Evolutionary conservation across 2,329 filamentous ascomycete genomes (phyloP), one percentile per base, ranked within the genome.

Genomic region (Massarina eburnea): DNA sequence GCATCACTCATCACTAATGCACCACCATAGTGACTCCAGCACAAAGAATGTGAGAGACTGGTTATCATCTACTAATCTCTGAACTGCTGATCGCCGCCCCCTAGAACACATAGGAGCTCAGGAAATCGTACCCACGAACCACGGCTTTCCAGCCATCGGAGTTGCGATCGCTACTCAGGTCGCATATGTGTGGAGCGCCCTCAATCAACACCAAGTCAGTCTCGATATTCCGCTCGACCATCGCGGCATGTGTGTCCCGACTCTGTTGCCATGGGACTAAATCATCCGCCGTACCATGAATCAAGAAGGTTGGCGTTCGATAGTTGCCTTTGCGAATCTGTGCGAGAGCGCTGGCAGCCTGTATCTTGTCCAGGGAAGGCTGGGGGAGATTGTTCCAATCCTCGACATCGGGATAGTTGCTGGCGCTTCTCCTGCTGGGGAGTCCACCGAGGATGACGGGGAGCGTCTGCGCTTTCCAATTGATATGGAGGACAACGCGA

Each of bases 401-500:
- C 10, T 8, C n/a, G 26, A n/a, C 3, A 7, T 15, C 9, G 22
- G 18, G 21, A 9, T 29, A 26, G 15, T 24, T 41, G n/a, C n/a
- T n/a, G 17, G 20, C 20, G 21, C 20, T 36, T 5, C 9, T 8
- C 34, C 19, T 39, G 20, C 8, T 41, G n/a, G 51, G 42, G 3
- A 58, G 30, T 4, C 55, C 55, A 34, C 53, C 45, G n/a, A 72
- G 41, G 1, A 76, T 47, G 1, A 75, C 52, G 1, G 63, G 71
- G 0, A 77, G 52, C 0, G 61, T 63, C 33, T 70, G 67, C 0
- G 58, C 72, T 18, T 64, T 57, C 72, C 71, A 74, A 51, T 75
- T 74, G 60, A 76, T 75, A 46, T 75, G 65, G 0, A 76, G 56
- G 1, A 66, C 54, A 8, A 76, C 61, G 3, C 71, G 65, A 14